Base-by-base conservation (phyloP, 2,329 filamentous ascomycete genomes). In the Beauveria sp. region DNA sequence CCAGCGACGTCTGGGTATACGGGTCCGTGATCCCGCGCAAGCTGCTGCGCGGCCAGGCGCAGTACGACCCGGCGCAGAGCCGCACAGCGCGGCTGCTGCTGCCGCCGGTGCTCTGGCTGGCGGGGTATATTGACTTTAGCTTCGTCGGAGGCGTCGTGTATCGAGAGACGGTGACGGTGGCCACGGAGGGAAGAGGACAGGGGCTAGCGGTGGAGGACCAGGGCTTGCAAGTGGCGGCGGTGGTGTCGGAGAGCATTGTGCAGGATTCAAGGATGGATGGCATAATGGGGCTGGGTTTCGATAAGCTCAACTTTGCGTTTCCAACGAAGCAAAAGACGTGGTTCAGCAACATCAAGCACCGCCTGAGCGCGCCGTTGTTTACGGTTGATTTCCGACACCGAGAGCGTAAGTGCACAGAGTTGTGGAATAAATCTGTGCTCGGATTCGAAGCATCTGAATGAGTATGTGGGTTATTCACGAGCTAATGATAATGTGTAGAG, bases 301-400 rank as follows among this genome's bases (percentile, higher is more conserved):
- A 72, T 62, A 65, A 57, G 22, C 68, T 79, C 58, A 81, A 80
- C 67, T 77, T 73, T 2, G 76, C 79, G 43, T 50, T 58, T 54
- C 77, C 78, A 3, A 65, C 57, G 3, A 65, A 70, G 61, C 77
- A 80, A 64, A 75, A 74, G 62, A 81, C 78, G 0, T 80, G 79
- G 58, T 76, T 76, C 61, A 72, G 72, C 57, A 77, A 72, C 28
- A 68, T 70, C 28, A 55, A 61, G 20, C 34, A 62, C 0, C 60
- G 54, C 34, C 63, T 72, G 6, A 58, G 62, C 20, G 38, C 59
- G 1, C 58, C 63, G 1, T 74, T 93, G 47, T 89, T 93, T 74
- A 90, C 88, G 0, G 88, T 86, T 26, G 81, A 88, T 64, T 78
- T 93, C 53, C 83, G 84, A 68, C 79, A 82, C 65, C 77, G 66